Evolutionary conservation across 139 green algal species (phyloP).

Genomic region (Chlorella sp.): DNA sequence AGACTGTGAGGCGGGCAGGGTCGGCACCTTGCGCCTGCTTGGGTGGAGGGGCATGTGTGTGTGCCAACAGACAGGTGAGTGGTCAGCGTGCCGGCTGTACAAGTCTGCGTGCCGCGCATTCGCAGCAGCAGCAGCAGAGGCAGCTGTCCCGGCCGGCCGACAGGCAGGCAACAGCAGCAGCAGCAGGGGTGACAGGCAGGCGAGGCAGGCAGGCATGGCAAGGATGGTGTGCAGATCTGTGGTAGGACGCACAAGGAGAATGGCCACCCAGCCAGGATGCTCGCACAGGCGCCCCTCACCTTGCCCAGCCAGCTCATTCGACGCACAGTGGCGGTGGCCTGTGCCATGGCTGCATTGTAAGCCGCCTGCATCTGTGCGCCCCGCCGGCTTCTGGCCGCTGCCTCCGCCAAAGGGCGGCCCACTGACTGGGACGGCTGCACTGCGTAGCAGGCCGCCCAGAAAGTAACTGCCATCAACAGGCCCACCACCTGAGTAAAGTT

Average conservation of each 20-base stretch:
- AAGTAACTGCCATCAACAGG: constrained; percentile 24
- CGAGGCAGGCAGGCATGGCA: too few species aligned
- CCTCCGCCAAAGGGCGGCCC: not conserved
- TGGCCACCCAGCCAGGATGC: not conserved
- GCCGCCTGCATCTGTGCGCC: not conserved
- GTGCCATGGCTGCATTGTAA: constrained; percentile 47
- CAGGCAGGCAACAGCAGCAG: too few species aligned
- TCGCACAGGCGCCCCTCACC: not conserved
- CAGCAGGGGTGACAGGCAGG: too few species aligned
- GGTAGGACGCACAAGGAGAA: not conserved
- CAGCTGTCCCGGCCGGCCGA: too few species aligned
- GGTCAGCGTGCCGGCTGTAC: not conserved
- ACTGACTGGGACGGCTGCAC: constrained; percentile 37
- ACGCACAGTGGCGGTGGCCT: constrained; percentile 79
- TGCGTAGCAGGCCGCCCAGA: constrained; percentile 45
- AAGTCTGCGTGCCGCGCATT: not conserved
- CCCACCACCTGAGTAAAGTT: constrained; percentile 11
- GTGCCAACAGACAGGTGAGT: not conserved
- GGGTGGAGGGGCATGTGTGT: not conserved
- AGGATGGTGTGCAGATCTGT: too few species aligned
- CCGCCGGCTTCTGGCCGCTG: not conserved
- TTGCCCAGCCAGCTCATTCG: constrained; percentile 46
- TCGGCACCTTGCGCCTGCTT: constrained; percentile 18
- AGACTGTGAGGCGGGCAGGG: constrained; percentile 42
- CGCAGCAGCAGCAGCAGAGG: not conserved